These are phyloP conservation scores for Plasmodium cynomolgi DNA, from an alignment of 169 alveolate genomes.

Conservation along the genomic window DNA sequence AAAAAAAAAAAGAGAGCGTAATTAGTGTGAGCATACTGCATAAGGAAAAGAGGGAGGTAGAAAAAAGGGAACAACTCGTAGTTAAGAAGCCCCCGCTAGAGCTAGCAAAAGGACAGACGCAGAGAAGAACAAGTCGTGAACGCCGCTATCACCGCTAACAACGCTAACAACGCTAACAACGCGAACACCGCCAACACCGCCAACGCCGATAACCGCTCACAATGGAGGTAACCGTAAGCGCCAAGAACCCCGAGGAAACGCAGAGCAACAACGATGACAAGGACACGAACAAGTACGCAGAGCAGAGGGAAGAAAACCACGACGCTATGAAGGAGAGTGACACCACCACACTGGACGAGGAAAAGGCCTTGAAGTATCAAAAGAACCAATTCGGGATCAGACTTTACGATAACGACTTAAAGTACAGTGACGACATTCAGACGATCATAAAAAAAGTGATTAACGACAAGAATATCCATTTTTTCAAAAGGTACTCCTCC, in stretches of 20 bases:
- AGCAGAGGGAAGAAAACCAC: not conserved
- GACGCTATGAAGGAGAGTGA: not conserved
- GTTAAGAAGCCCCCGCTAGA: not conserved
- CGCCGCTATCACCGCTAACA: not conserved
- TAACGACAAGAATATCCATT: conserved; percentile 47
- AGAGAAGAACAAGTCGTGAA: not conserved
- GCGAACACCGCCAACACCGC: not conserved
- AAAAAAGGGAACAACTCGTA: not conserved
- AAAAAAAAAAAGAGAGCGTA: conserved; percentile 1
- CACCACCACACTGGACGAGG: not conserved
- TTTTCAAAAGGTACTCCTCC: conserved; percentile 59
- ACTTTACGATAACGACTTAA: conserved; percentile 45
- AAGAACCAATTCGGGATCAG: conserved; percentile 29
- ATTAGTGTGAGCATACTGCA: not conserved
- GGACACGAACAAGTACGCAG: not conserved
- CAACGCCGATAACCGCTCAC: not conserved
- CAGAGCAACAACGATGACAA: not conserved
- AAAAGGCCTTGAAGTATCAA: not conserved
- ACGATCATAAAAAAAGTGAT: conserved; percentile 43
- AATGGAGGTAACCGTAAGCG: not conserved
- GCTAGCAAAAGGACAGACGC: not conserved
- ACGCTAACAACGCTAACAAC: not conserved
- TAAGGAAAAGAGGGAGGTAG: not conserved
- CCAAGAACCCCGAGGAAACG: not conserved
- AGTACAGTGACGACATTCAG: conserved; percentile 54